Conservation (phyloP, 139 green algal genomes). For the Yamagishiella unicocca region DNA sequence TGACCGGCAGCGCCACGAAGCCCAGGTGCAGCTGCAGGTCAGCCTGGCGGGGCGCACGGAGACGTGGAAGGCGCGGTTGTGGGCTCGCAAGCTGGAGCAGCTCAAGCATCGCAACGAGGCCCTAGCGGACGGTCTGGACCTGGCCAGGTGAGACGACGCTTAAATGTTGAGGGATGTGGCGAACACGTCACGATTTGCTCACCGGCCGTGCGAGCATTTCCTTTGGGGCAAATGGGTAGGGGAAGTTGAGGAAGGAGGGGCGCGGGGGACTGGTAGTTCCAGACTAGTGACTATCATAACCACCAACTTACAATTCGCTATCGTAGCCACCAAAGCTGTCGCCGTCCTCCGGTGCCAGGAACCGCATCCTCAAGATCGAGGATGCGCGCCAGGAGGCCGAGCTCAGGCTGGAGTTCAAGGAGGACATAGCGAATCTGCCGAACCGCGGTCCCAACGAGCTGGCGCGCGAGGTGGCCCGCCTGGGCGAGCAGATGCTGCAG, state of each 20-base stretch:
- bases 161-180: too few relatives aligned
- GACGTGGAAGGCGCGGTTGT: conserved; percentile 68
- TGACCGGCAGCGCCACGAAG: conserved; percentile 66
- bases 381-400: conserved; percentile 55
- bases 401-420: conserved; percentile 53
- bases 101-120: conserved; percentile 65
- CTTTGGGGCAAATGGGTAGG: too few relatives aligned
- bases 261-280: too few relatives aligned
- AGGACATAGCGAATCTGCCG: conserved; percentile 9
- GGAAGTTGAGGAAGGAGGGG: too few relatives aligned
- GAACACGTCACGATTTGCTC: too few relatives aligned
- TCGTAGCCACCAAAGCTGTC: too few relatives aligned
- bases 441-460: conserved; percentile 47
- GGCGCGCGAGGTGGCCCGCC: conserved; percentile 53
- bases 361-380: conserved; percentile 47
- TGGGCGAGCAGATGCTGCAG: conserved; percentile 64
- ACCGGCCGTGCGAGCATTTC: too few relatives aligned
- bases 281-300: too few relatives aligned
- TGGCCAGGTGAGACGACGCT: conserved; percentile 55
- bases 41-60: conserved; percentile 57
- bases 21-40: conserved; percentile 57
- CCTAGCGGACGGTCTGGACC: conserved; percentile 59
- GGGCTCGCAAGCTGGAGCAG: conserved; percentile 67
- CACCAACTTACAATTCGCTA: too few relatives aligned
- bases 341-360: too few relatives aligned